A percentile compares a stretch with the other conserved stretches of the same genome.
Conservation (phyloP, 2,329 filamentous ascomycete genomes). For the Aspergillus novoparasiticus region DNA sequence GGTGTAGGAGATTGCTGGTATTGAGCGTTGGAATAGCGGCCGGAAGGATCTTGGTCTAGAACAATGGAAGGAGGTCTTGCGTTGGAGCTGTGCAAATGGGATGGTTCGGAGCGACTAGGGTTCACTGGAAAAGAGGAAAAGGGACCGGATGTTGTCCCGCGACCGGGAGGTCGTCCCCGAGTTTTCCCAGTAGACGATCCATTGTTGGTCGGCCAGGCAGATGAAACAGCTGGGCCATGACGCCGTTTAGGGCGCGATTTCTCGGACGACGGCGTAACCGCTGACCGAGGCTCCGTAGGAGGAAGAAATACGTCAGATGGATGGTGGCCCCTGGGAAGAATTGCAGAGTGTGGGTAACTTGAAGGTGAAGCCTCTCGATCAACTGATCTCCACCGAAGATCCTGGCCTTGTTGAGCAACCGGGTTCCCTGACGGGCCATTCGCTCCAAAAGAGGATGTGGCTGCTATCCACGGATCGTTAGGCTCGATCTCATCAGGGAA, state of each 20-base stretch:
- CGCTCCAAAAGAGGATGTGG: conserved; percentile 44
- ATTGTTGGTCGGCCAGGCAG: conserved; percentile 76
- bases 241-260: conserved; percentile 56
- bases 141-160: conserved; percentile 64
- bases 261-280: conserved; percentile 64
- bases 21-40: conserved; percentile 18
- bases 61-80: conserved; percentile 44
- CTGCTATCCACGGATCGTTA: conserved; percentile 41
- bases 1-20: conserved; percentile 32
- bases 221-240: conserved; percentile 85
- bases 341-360: conserved; percentile 76
- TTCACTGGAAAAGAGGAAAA: conserved; percentile 71
- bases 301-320: conserved; percentile 37
- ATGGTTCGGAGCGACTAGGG: conserved; percentile 53
- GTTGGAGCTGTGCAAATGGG: conserved; percentile 45
- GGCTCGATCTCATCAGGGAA: conserved; percentile 59
- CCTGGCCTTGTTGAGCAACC: conserved; percentile 31
- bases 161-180: conserved; percentile 77
- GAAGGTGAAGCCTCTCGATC: conserved; percentile 63
- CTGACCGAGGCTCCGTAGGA: conserved; percentile 66
- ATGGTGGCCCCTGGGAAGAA: conserved; percentile 59
- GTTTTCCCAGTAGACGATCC: conserved; percentile 68
- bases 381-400: conserved; percentile 52
- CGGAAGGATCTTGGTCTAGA: conserved; percentile 41
- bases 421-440: conserved; percentile 39